Evolutionary conservation across 768 basidiomycete genomes (phyloP).

Genomic region (Amanita pallidorosea): DNA sequence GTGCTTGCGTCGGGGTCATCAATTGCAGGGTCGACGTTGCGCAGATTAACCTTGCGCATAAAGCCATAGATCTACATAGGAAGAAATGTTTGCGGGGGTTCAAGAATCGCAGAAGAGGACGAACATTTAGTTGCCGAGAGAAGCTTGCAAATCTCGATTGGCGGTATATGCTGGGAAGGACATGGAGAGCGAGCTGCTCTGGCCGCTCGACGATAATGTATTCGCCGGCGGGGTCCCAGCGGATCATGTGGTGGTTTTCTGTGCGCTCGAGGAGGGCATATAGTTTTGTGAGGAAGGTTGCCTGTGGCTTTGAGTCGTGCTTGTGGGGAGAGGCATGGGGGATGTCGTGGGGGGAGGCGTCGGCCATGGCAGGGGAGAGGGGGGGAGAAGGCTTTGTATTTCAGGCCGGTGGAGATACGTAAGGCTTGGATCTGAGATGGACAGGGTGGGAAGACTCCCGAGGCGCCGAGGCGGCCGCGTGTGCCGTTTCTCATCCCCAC

Average conservation of each 20-base stretch:
- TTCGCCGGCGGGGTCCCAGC: conserved; percentile 89
- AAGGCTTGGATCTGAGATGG: conserved; percentile 25
- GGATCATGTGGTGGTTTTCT: conserved; percentile 95
- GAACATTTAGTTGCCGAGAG: conserved; percentile 92
- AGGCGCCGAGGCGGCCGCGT: conserved; percentile 28
- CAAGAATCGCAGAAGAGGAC: conserved; percentile 26
- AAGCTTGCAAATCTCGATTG: conserved; percentile 97
- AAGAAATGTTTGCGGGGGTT: conserved; percentile 12
- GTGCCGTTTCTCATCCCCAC: conserved; percentile 16
- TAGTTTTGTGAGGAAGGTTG: conserved; percentile 94
- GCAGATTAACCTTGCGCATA: conserved; percentile 95
- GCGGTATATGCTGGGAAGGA: conserved; percentile 89
- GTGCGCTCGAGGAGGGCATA: conserved; percentile 87
- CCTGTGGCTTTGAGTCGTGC: conserved; percentile 73
- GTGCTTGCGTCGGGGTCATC: conserved; percentile 95
- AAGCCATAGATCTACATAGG: conserved; percentile 83
- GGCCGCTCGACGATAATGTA: conserved; percentile 94
- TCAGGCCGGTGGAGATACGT: conserved; percentile 33
- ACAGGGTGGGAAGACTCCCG: conserved; percentile 20
- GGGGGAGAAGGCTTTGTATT: conserved; percentile 8
- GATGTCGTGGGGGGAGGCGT: conserved; percentile 26
- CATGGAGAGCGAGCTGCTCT: conserved; percentile 87
- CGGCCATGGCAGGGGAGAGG: conserved; percentile 31
- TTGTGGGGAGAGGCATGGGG: conserved; percentile 34
- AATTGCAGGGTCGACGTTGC: conserved; percentile 90